Percentiles rank a stretch among this genome's conserved stretches.
phyloP scores from a whole-genome alignment of 495 filamentous ascomycete species.

The Daldinia grandis region DNA sequence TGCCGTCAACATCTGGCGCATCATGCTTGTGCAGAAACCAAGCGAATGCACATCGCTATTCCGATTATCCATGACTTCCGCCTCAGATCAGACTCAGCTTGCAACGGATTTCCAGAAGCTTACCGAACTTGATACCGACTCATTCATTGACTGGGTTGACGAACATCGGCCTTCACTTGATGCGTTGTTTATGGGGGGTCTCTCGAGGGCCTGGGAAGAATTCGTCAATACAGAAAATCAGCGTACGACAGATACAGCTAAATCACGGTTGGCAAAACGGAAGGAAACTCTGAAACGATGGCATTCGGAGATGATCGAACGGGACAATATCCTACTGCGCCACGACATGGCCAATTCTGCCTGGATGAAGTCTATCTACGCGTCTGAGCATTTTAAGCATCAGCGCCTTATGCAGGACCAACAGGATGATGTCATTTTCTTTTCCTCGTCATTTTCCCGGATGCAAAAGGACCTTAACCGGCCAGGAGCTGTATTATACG shows the following conservation, averaged over 20 bases:
- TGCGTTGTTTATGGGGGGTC: slow-evolving; percentile 75
- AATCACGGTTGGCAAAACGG: slow-evolving; percentile 71
- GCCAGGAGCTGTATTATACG: slow-evolving; percentile 80
- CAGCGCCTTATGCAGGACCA: slow-evolving; percentile 89
- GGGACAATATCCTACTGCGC: slow-evolving; percentile 74
- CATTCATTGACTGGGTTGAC: slow-evolving; percentile 89
- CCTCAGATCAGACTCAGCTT: slow-evolving; percentile 73
- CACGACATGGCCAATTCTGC: slow-evolving; percentile 85
- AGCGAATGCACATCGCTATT: slow-evolving; percentile 79
- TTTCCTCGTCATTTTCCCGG: slow-evolving; percentile 74
- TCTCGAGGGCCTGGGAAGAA: slow-evolving; percentile 83
- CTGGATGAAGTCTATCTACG: slow-evolving; percentile 94
- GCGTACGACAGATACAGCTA: slow-evolving; percentile 75
- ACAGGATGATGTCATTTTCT: slow-evolving; percentile 82
- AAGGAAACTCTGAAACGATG: slow-evolving; percentile 84
- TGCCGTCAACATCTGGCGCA: slow-evolving; percentile 85
- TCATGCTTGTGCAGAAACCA: slow-evolving; percentile 92
- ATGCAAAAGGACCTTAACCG: slow-evolving; percentile 77
- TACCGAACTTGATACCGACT: slow-evolving; percentile 83
- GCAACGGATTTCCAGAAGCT: slow-evolving; percentile 82
- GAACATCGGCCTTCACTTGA: slow-evolving; percentile 83
- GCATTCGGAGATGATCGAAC: slow-evolving; percentile 69
- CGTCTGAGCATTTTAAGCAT: slow-evolving; percentile 89
- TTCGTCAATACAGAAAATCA: slow-evolving; percentile 84
- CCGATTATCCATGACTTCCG: slow-evolving; percentile 67